Percentiles rank a stretch among this genome's conserved stretches.
These are phyloP conservation scores for Podospora bellae-mahoneyi DNA, from an alignment of 495 filamentous ascomycete genomes.

Conservation along the genomic window DNA sequence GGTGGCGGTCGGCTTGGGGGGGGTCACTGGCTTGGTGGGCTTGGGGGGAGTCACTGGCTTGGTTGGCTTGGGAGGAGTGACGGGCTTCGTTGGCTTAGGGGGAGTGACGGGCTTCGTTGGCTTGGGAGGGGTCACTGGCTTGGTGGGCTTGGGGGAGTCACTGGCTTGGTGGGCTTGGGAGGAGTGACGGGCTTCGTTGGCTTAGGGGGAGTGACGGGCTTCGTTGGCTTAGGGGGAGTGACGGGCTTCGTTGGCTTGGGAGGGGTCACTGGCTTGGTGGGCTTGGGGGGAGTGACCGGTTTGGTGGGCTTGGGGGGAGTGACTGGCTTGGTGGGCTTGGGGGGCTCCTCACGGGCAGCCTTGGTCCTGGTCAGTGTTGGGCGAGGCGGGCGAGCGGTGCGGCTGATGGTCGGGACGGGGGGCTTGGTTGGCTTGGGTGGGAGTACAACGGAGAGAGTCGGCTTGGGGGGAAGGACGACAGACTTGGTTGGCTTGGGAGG, in stretches of 20 bases:
- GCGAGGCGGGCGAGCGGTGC: background rate
- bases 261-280: background rate
- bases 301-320: background rate
- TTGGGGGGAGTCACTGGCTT: background rate
- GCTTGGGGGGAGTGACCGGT: background rate
- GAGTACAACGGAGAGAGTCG: background rate
- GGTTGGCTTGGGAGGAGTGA: background rate
- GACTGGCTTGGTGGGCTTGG: background rate
- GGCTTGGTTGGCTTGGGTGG: conserved; percentile 2
- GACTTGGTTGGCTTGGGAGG: conserved; percentile 1
- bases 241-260: background rate
- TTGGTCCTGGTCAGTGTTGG: background rate
- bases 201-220: background rate
- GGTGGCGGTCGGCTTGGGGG: background rate
- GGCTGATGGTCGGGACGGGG: background rate
- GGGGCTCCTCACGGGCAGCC: background rate
- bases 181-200: background rate
- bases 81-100: background rate
- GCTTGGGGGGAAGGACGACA: background rate
- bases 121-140: background rate
- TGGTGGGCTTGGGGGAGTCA: conserved; percentile 5
- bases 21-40: no score
- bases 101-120: background rate
- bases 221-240: background rate
- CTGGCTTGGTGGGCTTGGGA: conserved; percentile 3